A percentile compares a stretch with the other conserved stretches of the same genome.
These are phyloP conservation scores for Chaetothyriales sp. DNA, from an alignment of 2,329 filamentous ascomycete genomes.

Conservation along the genomic window DNA sequence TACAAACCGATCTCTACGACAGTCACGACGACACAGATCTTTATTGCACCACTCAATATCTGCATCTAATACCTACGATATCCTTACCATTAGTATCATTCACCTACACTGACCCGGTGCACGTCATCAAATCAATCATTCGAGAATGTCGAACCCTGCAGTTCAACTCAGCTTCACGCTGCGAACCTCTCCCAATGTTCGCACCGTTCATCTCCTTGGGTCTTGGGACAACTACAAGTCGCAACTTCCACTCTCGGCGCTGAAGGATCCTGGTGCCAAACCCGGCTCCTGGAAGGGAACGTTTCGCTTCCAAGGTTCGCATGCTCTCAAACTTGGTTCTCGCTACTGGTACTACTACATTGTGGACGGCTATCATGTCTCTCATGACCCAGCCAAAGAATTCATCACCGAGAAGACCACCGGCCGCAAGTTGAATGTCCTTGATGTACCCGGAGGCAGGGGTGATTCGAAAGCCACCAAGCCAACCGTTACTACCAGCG, in stretches of 20 bases:
- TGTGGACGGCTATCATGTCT: constrained; percentile 97
- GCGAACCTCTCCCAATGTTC: constrained; percentile 89
- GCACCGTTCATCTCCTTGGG: constrained; percentile 92
- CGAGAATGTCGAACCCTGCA: constrained; percentile 36
- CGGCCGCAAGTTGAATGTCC: constrained; percentile 91
- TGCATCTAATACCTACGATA: background rate
- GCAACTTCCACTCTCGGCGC: constrained; percentile 70
- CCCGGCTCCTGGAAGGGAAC: constrained; percentile 88
- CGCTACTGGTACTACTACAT: constrained; percentile 99
- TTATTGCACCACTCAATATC: constrained; percentile 4
- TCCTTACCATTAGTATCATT: background rate
- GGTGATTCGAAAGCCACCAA: constrained; percentile 27
- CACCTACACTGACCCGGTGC: constrained; percentile 2
- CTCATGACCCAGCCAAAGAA: constrained; percentile 82
- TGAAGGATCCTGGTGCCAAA: constrained; percentile 69
- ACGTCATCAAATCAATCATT: background rate
- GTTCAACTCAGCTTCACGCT: constrained; percentile 92
- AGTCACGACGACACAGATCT: background rate
- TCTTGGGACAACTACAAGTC: constrained; percentile 97
- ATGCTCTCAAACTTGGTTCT: constrained; percentile 69
- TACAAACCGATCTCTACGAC: constrained; percentile 1
- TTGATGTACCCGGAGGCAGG: constrained; percentile 64
- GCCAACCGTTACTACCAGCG: constrained; percentile 26
- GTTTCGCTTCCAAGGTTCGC: constrained; percentile 78
- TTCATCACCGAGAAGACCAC: constrained; percentile 92